phyloP scores from a whole-genome alignment of 306 rosid species.

The Coriaria nepalensis region DNA sequence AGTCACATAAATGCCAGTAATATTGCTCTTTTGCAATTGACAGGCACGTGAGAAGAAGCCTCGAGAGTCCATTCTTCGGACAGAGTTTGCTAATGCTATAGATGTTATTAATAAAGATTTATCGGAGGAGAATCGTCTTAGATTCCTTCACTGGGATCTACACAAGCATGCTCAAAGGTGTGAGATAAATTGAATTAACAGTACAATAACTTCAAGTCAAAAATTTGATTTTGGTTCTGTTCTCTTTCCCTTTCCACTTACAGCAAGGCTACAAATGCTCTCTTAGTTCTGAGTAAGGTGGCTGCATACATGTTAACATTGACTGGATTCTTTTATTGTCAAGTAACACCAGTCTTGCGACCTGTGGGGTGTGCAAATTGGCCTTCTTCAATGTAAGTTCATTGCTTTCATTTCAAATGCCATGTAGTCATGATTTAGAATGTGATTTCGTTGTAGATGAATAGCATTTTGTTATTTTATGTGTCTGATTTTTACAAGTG shows the following conservation, averaged over 20 bases:
- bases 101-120: conserved; percentile 51
- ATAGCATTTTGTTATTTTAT: no score
- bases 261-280: conserved; percentile 69
- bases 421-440: no score
- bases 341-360: conserved; percentile 28
- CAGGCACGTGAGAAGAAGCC: conserved; percentile 81
- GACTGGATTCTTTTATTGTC: conserved; percentile 78
- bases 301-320: conserved; percentile 58
- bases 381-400: conserved; percentile 41
- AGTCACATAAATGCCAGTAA: neutral
- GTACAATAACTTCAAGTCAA: neutral
- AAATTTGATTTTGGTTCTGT: neutral
- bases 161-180: conserved; percentile 52
- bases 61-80: conserved; percentile 76
- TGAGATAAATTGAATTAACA: no score
- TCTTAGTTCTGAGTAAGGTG: conserved; percentile 62
- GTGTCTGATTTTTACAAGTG: no score
- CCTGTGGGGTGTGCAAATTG: conserved; percentile 23
- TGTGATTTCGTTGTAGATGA: no score
- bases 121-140: conserved; percentile 45
- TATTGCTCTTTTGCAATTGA: conserved; percentile 8
- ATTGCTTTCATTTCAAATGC: conserved; percentile 13
- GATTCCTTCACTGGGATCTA: conserved; percentile 92
- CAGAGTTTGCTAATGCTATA: conserved; percentile 83
- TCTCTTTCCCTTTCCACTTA: conserved; percentile 9